Evolutionary conservation across 306 rosid species (phyloP), one percentile per base, ranked within the genome.

Genomic region (Boehmeria nivea): DNA sequence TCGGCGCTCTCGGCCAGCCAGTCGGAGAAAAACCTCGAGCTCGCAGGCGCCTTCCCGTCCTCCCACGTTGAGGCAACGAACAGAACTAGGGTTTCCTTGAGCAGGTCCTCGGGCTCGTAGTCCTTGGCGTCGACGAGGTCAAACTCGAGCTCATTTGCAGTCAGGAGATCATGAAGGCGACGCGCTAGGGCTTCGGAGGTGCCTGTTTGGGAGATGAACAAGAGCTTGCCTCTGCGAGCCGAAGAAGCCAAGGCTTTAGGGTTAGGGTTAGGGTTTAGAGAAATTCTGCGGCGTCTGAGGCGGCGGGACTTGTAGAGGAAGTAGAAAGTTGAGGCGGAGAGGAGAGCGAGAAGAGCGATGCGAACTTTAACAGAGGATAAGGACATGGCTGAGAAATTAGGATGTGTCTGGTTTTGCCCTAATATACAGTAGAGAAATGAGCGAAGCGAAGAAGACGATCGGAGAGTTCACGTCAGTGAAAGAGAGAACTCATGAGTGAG

Each of bases 61-160:
- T 91, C 93, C 99, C 99, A 87, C 4, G 99, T 87, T 18, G 99
- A 91, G 20, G 95, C 89, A 12, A 91, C 67, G 31, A 91, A 51
- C 45, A 91, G 59, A 17, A 87, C 72, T 6, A 83, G 63, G 14
- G 63, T 60, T 51, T 91, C 99, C 47, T 84, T 91, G 0, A 82
- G 78, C 6, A 91, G 86, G 59, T 91, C 99, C 12, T 91, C 95
- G 0, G 99, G 99, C 54, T 91, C 99, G 74, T 82, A 91, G 68
- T 46, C 64, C 18, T 61, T 45, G 13, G 81, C 63, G 59, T 91
- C 83, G 42, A 81, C 50, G 51, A 91, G 59, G 64, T 84, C 95
- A 62, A 87, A 81, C 3, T 38, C 72, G 70, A 84, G 52, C 61
- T 19, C 67, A 26, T 77, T 87, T 12, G 77, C 36, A 23, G 72